Evolutionary conservation across 768 basidiomycete genomes (phyloP).

Genomic region (Cubamyces lactineus): DNA sequence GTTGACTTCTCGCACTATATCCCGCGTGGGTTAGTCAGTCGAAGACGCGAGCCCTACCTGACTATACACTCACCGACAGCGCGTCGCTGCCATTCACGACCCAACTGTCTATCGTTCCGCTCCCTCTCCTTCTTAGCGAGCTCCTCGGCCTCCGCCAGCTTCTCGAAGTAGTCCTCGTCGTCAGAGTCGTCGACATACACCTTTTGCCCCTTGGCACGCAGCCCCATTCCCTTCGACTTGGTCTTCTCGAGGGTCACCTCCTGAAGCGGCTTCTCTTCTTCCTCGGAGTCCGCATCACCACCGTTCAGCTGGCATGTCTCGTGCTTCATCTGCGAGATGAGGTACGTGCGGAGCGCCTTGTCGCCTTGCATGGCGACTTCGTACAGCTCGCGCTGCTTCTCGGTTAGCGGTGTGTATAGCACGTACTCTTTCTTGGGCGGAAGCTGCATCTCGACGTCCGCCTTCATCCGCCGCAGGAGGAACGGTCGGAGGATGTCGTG

Average conservation of each 20-base stretch:
- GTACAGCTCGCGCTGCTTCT: conserved; percentile 83
- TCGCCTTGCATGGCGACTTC: conserved; percentile 73
- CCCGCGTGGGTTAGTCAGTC: neutral
- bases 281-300: conserved; percentile 34
- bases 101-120: conserved; percentile 56
- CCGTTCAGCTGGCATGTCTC: conserved; percentile 38
- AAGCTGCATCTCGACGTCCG: conserved; percentile 75
- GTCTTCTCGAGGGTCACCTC: conserved; percentile 30
- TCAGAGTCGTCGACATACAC: conserved; percentile 58
- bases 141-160: conserved; percentile 53
- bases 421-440: conserved; percentile 96
- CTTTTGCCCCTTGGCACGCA: conserved; percentile 34
- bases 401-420: conserved; percentile 86
- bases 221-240: conserved; percentile 33
- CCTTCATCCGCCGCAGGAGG: conserved; percentile 88
- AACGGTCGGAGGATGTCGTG: conserved; percentile 96
- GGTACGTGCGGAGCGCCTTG: conserved; percentile 57
- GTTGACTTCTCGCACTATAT: conserved; percentile 78
- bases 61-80: conserved; percentile 54
- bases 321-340: conserved; percentile 34
- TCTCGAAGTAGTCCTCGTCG: conserved; percentile 69
- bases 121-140: conserved; percentile 43
- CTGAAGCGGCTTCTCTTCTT: conserved; percentile 35
- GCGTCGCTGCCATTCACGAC: conserved; percentile 58
- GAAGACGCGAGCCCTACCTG: neutral